Evolutionary conservation across 495 filamentous ascomycete genomes (phyloP).

Genomic region (Friedmanniomyces endolithicus): DNA sequence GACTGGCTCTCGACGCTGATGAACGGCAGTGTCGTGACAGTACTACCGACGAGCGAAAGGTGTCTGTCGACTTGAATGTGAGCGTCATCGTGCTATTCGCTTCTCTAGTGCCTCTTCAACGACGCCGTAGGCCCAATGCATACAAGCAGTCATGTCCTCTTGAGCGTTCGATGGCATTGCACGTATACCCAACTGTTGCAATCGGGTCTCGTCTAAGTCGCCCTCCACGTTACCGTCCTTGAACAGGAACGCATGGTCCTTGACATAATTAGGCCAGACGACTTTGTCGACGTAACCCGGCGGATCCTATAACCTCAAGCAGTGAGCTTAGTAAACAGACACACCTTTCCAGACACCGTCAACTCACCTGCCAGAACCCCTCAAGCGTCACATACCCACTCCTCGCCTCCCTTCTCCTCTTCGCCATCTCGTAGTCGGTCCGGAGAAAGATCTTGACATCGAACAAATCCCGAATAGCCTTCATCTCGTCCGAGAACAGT

Average conservation of each 20-base stretch:
- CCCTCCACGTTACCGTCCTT: slow-evolving; percentile 49
- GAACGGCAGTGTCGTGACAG: too few species aligned
- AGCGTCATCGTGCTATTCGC: background rate
- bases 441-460: slow-evolving; percentile 67
- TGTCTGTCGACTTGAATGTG: too few species aligned
- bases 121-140: slow-evolving; percentile 26
- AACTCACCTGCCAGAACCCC: slow-evolving; percentile 58
- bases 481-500: slow-evolving; percentile 42
- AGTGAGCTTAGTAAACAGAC: background rate
- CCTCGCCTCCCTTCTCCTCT: slow-evolving; percentile 54
- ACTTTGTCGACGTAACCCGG: slow-evolving; percentile 87
- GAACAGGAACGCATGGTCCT: slow-evolving; percentile 66
- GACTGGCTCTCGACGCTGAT: too few species aligned
- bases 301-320: slow-evolving; percentile 44
- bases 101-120: slow-evolving; percentile 17
- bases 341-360: background rate
- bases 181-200: slow-evolving; percentile 35
- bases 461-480: slow-evolving; percentile 41
- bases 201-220: slow-evolving; percentile 32
- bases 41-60: too few species aligned
- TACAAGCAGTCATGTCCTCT: slow-evolving; percentile 21
- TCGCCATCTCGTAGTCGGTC: slow-evolving; percentile 46
- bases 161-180: slow-evolving; percentile 26
- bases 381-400: slow-evolving; percentile 73
- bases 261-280: slow-evolving; percentile 88